A percentile compares a stretch with the other conserved stretches of the same genome.
phyloP scores from a whole-genome alignment of 2,329 filamentous ascomycete genomes.

The Zasmidium citrigriseum region DNA sequence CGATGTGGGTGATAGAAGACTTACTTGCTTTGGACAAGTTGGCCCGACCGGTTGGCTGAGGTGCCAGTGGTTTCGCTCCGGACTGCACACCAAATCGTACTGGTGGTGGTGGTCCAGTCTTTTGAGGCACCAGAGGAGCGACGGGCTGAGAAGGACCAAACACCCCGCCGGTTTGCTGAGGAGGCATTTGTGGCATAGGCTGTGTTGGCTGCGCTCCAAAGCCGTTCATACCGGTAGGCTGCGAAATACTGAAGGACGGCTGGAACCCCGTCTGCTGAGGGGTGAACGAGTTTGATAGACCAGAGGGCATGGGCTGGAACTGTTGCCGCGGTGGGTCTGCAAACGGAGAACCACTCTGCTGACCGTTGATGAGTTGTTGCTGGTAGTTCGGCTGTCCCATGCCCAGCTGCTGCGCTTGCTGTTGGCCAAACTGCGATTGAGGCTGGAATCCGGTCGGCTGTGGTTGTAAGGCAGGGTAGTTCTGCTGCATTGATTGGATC shows the following conservation, averaged over 20 bases:
- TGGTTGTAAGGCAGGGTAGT: constrained; percentile 37
- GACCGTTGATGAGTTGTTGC: constrained; percentile 53
- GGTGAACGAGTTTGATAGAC: constrained; percentile 36
- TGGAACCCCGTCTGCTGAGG: constrained; percentile 57
- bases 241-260: constrained; percentile 43
- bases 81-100: constrained; percentile 82
- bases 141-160: constrained; percentile 34
- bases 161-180: constrained; percentile 53
- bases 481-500: constrained; percentile 35
- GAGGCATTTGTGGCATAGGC: constrained; percentile 56
- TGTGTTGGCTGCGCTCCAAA: constrained; percentile 46
- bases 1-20: constrained; percentile 45
- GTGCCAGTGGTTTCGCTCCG: constrained; percentile 72
- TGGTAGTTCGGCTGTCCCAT: constrained; percentile 42
- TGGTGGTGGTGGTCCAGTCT: constrained; percentile 82
- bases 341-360: constrained; percentile 52
- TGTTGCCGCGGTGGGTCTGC: constrained; percentile 55
- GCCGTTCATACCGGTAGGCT: constrained; percentile 41
- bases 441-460: constrained; percentile 60
- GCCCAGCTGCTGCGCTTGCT: constrained; percentile 18
- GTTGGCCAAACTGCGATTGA: constrained; percentile 22
- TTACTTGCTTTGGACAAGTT: constrained; percentile 95
- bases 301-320: constrained; percentile 40
- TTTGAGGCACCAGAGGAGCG: constrained; percentile 69
- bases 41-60: constrained; percentile 87